These are phyloP conservation scores for Phytophthora citricola DNA, from an alignment of 352 stramenopile genomes.

Conservation along the genomic window DNA sequence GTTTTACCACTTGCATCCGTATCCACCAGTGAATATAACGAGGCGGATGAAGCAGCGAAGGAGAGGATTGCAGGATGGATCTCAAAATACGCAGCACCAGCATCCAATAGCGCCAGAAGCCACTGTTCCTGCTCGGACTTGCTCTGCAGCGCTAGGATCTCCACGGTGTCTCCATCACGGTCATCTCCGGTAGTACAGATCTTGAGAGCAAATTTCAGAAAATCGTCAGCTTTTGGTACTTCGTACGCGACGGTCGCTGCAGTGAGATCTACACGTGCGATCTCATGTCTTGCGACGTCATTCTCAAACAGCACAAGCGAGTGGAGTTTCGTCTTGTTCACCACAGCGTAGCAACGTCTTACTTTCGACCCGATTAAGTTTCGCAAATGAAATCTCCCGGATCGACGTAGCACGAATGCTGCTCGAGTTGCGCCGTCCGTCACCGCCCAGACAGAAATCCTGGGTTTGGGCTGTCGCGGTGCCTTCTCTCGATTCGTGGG, in stretches of 20 bases:
- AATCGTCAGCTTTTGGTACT: slow-evolving; percentile 10
- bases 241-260: slow-evolving; percentile 45
- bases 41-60: slow-evolving; percentile 44
- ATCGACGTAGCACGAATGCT: slow-evolving; percentile 33
- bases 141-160: slow-evolving; percentile 42
- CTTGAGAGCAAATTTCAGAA: slow-evolving; percentile 25
- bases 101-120: slow-evolving; percentile 52
- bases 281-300: slow-evolving; percentile 36
- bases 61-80: slow-evolving; percentile 35
- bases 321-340: slow-evolving; percentile 40
- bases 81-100: slow-evolving; percentile 57
- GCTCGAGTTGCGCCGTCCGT: slow-evolving; percentile 46
- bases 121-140: slow-evolving; percentile 54
- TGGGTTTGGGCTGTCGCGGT: background rate
- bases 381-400: slow-evolving; percentile 11
- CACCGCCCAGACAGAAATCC: slow-evolving; percentile 44
- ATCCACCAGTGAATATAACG: slow-evolving; percentile 83
- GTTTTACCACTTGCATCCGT: slow-evolving; percentile 60
- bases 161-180: slow-evolving; percentile 20
- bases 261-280: slow-evolving; percentile 30
- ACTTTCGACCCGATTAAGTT: slow-evolving; percentile 15
- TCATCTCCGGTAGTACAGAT: slow-evolving; percentile 21
- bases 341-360: slow-evolving; percentile 39
- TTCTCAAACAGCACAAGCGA: slow-evolving; percentile 41
- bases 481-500: slow-evolving; percentile 10